Conservation (phyloP, 164 flowering plant genomes). For the Brasenia schreberi region DNA sequence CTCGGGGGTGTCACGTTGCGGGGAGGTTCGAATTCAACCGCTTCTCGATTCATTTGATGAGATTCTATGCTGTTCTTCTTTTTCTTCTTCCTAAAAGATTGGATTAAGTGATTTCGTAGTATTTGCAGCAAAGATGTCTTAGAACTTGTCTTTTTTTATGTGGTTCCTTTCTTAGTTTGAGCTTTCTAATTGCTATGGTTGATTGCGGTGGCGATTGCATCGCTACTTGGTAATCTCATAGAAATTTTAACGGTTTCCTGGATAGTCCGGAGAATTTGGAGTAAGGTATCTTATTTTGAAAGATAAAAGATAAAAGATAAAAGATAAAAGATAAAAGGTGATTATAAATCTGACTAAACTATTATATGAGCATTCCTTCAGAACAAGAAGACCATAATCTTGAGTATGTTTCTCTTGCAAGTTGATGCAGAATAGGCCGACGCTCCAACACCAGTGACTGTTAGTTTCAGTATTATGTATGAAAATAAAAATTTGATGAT, state of each 20-base stretch:
- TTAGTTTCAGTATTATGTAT: too few species aligned
- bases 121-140: neutral
- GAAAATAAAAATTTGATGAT: too few species aligned
- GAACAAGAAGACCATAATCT: too few species aligned
- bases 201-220: neutral
- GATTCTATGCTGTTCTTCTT: neutral
- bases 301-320: too few species aligned
- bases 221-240: neutral
- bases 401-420: neutral
- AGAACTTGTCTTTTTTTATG: neutral
- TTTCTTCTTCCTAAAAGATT: neutral
- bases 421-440: neutral
- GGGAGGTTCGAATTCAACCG: slow-evolving; percentile 17
- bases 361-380: too few species aligned
- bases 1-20: slow-evolving; percentile 7
- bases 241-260: too few species aligned
- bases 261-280: too few species aligned
- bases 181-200: neutral
- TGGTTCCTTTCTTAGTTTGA: neutral
- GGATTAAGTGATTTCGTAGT: neutral
- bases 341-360: neutral
- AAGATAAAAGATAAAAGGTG: neutral
- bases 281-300: too few species aligned
- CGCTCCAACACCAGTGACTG: too few species aligned
- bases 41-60: neutral